Percentiles rank a stretch among this genome's conserved stretches.
Evolutionary conservation across 768 basidiomycete genomes (phyloP).

Genomic region (Cytidiella melzeri): DNA sequence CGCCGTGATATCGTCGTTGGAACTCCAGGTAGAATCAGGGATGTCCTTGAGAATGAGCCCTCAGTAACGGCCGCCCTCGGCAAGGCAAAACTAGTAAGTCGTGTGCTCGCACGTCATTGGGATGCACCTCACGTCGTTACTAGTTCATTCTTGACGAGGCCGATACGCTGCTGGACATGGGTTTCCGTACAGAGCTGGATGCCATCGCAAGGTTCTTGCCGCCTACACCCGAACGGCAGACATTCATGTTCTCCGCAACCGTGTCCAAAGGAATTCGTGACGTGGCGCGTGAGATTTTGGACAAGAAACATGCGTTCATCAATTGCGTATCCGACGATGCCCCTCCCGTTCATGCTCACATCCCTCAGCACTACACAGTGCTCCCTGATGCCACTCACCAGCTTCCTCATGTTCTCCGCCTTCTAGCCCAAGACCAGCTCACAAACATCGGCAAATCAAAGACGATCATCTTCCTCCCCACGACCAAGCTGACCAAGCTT

Average conservation of each 20-base stretch:
- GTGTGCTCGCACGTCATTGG: not conserved
- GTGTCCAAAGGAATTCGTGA: slow-evolving; percentile 67
- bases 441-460: slow-evolving; percentile 60
- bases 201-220: slow-evolving; percentile 64
- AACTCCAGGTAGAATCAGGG: slow-evolving; percentile 84
- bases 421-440: slow-evolving; percentile 88
- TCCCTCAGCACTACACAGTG: slow-evolving; percentile 79
- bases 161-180: slow-evolving; percentile 87
- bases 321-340: slow-evolving; percentile 60
- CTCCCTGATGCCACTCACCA: slow-evolving; percentile 62
- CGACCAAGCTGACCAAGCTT: slow-evolving; percentile 80
- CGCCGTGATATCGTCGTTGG: slow-evolving; percentile 80
- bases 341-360: slow-evolving; percentile 63
- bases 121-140: not conserved
- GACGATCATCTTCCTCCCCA: slow-evolving; percentile 76
- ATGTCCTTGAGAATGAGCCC: slow-evolving; percentile 57
- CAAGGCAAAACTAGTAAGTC: slow-evolving; percentile 53
- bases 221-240: slow-evolving; percentile 63
- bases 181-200: slow-evolving; percentile 83
- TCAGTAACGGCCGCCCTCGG: slow-evolving; percentile 47
- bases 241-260: slow-evolving; percentile 89
- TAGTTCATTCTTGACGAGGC: slow-evolving; percentile 91
- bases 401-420: slow-evolving; percentile 69
- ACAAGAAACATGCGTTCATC: slow-evolving; percentile 60
- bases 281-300: slow-evolving; percentile 56